Conservation (phyloP, 202 grass and related monocot species). For the Schoenoplectus tabernaemontani region DNA sequence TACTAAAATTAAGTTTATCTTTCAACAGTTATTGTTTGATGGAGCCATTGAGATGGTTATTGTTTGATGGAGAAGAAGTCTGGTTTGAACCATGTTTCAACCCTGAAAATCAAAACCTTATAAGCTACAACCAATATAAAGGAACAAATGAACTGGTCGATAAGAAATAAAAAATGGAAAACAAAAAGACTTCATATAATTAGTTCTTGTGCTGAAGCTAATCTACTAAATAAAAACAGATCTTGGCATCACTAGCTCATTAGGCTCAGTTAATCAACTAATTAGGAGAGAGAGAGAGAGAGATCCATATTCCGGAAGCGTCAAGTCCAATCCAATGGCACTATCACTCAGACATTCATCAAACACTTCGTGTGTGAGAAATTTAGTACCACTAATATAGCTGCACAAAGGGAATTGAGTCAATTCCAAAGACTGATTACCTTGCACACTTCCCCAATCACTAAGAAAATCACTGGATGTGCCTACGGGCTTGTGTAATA, state of each 20-base stretch:
- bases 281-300: too few species aligned
- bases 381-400: background rate
- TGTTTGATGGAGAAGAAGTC: background rate
- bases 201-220: too few species aligned
- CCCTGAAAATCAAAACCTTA: background rate
- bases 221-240: background rate
- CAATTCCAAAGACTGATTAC: too few species aligned
- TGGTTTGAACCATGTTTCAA: background rate
- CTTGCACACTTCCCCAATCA: too few species aligned
- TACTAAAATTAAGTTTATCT: too few species aligned
- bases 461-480: too few species aligned
- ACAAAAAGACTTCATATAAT: too few species aligned
- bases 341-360: background rate
- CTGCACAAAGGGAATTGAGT: background rate
- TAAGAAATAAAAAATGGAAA: too few species aligned
- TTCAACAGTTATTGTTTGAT: background rate
- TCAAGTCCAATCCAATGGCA: background rate
- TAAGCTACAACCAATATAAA: background rate
- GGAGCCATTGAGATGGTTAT: conserved; percentile 28
- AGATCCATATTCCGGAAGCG: too few species aligned
- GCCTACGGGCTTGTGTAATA: too few species aligned
- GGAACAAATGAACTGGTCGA: background rate
- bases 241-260: background rate
- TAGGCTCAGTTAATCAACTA: background rate
- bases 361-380: background rate